Evolutionary conservation across 1,284 basidiomycete species (phyloP).

Genomic region (Naganishia albida): DNA sequence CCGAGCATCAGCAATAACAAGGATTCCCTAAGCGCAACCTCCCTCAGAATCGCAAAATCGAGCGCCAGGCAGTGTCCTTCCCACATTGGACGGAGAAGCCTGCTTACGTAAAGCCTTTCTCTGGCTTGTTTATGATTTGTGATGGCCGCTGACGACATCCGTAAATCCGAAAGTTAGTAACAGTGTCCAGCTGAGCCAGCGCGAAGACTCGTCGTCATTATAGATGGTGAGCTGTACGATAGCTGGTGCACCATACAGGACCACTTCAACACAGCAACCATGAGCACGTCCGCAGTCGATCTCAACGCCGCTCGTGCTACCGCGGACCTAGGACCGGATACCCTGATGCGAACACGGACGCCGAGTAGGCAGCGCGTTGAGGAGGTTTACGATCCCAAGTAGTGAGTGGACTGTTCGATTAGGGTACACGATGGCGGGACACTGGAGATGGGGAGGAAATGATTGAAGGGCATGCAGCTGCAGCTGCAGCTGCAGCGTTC

Average conservation of each 20-base stretch:
- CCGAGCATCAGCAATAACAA: constrained; percentile 24
- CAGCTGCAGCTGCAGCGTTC: no score
- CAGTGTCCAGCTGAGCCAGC: background rate
- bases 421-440: no score
- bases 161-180: background rate
- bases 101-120: constrained; percentile 2
- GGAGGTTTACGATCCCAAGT: constrained; percentile 53
- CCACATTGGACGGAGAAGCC: background rate
- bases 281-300: constrained; percentile 5
- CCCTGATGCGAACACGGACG: constrained; percentile 15
- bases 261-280: background rate
- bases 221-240: background rate
- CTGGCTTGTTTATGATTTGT: constrained; percentile 11
- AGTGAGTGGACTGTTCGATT: constrained; percentile 43
- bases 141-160: constrained; percentile 23
- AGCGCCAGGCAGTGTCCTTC: background rate
- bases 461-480: no score
- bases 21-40: constrained; percentile 12
- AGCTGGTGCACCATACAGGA: background rate
- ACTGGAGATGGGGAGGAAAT: no score
- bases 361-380: constrained; percentile 41
- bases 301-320: background rate
- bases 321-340: background rate
- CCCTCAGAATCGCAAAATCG: background rate
- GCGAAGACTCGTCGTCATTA: background rate